Evolutionary conservation across 768 basidiomycete species (phyloP).

Genomic region (Vishniacozyma victoriae): DNA sequence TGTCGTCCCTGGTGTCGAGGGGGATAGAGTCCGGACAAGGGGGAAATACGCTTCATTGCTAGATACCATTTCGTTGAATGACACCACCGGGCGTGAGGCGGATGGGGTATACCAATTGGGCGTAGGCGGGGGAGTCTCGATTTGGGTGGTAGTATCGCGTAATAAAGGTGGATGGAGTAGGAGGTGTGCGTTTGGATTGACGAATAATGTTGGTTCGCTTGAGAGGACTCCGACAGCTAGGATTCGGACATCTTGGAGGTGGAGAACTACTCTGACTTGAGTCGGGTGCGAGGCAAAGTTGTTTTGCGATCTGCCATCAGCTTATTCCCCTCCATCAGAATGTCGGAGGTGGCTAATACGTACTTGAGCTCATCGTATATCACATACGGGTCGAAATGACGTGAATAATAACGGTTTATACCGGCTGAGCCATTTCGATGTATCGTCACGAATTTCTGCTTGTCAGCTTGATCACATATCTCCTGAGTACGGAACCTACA

Average conservation of each 20-base stretch:
- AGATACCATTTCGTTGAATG: neutral
- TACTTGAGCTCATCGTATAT: constrained; percentile 43
- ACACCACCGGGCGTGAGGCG: neutral
- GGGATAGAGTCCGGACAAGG: constrained; percentile 19
- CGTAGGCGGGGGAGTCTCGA: neutral
- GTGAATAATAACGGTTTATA: constrained; percentile 42
- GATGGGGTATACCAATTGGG: too few relatives aligned
- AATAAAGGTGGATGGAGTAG: constrained; percentile 42
- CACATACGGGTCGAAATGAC: constrained; percentile 40
- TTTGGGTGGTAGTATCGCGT: neutral
- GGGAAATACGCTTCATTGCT: constrained; percentile 32
- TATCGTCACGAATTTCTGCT: constrained; percentile 36
- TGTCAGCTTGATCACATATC: neutral
- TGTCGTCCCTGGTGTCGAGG: constrained; percentile 17
- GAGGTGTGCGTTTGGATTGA: constrained; percentile 44
- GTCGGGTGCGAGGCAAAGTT: constrained; percentile 36
- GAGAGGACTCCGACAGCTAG: constrained; percentile 36
- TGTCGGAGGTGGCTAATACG: neutral
- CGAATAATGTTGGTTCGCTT: constrained; percentile 30
- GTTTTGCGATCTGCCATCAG: constrained; percentile 33
- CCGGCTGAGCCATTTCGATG: constrained; percentile 41
- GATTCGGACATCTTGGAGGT: constrained; percentile 40
- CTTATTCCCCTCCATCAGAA: neutral
- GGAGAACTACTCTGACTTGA: constrained; percentile 30
- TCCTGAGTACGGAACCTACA: constrained; percentile 7